Conservation (phyloP, 179 eudicot species). For the Pouteria campechiana region DNA sequence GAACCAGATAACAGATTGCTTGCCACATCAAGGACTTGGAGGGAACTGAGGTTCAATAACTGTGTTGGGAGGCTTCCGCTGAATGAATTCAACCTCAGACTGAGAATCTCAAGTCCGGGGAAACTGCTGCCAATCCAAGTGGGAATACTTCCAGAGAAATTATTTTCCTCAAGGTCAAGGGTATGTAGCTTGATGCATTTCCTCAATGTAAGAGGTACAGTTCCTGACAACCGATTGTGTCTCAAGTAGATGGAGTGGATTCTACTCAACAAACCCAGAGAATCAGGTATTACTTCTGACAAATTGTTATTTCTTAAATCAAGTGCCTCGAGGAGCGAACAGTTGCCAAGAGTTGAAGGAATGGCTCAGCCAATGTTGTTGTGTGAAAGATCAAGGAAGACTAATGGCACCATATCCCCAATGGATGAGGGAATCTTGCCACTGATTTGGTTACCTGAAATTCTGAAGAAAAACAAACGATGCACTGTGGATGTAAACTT, state of each 20-base stretch:
- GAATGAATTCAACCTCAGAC: constrained; percentile 14
- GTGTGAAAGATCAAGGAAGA: constrained; percentile 11
- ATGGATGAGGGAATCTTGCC: constrained; percentile 17
- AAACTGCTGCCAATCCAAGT: constrained; percentile 12
- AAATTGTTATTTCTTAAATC: constrained; percentile 16
- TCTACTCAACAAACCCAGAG: constrained; percentile 12
- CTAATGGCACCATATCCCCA: constrained; percentile 11
- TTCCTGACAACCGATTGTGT: constrained; percentile 15
- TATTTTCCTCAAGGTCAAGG: constrained; percentile 16
- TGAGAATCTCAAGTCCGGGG: constrained; percentile 14
- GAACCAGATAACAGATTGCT: constrained; percentile 10
- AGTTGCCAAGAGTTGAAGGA: constrained; percentile 16
- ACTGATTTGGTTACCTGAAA: constrained; percentile 12
- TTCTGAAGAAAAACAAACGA: constrained; percentile 14
- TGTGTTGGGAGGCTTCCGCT: constrained; percentile 7
- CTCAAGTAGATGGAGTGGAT: constrained; percentile 19
- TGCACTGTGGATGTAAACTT: constrained; percentile 9
- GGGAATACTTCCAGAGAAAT: constrained; percentile 11
- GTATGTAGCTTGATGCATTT: constrained; percentile 20
- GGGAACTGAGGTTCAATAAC: constrained; percentile 13
- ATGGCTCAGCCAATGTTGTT: constrained; percentile 12
- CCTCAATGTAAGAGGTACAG: constrained; percentile 12
- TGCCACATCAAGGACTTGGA: constrained; percentile 27
- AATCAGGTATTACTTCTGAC: constrained; percentile 8
- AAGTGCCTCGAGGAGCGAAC: constrained; percentile 12